Conservation (phyloP, 1,139 yeast genomes). For the Scheffersomyces parashehatae region DNA sequence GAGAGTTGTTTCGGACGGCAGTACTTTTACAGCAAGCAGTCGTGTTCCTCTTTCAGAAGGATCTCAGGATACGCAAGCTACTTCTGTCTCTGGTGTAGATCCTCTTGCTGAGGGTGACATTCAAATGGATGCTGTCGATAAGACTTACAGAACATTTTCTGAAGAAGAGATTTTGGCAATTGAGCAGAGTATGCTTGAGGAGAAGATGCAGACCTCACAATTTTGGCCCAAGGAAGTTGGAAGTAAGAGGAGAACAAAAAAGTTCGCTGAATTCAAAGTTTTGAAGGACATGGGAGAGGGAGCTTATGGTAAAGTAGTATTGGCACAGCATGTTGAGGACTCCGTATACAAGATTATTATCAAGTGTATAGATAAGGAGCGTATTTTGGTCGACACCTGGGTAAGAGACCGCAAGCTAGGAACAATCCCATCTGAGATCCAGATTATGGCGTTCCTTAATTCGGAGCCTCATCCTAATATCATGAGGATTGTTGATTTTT, state of each 20-base stretch:
- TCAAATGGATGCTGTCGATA: not conserved
- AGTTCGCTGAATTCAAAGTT: slow-evolving; percentile 67
- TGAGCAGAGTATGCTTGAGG: slow-evolving; percentile 46
- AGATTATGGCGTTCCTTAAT: slow-evolving; percentile 79
- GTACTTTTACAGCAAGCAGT: not conserved
- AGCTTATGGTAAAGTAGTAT: slow-evolving; percentile 89
- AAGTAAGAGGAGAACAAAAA: slow-evolving; percentile 59
- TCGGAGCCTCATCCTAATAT: slow-evolving; percentile 83
- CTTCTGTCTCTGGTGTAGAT: not conserved
- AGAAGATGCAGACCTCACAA: slow-evolving; percentile 32
- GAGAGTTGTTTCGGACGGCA: not conserved
- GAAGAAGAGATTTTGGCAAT: slow-evolving; percentile 43
- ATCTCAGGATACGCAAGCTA: not conserved
- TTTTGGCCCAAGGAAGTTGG: slow-evolving; percentile 65
- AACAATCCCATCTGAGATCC: slow-evolving; percentile 92
- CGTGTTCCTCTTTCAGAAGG: not conserved
- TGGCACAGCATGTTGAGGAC: slow-evolving; percentile 70
- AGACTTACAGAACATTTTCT: slow-evolving; percentile 20
- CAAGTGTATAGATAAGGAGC: slow-evolving; percentile 87
- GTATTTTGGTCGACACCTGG: slow-evolving; percentile 96
- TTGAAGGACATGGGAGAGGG: slow-evolving; percentile 90
- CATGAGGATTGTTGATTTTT: slow-evolving; percentile 80
- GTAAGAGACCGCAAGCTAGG: slow-evolving; percentile 88
- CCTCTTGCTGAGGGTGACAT: not conserved
- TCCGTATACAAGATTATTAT: slow-evolving; percentile 69